Base-by-base conservation (phyloP, 441 rosid genomes). In the Melianthus villosus region DNA sequence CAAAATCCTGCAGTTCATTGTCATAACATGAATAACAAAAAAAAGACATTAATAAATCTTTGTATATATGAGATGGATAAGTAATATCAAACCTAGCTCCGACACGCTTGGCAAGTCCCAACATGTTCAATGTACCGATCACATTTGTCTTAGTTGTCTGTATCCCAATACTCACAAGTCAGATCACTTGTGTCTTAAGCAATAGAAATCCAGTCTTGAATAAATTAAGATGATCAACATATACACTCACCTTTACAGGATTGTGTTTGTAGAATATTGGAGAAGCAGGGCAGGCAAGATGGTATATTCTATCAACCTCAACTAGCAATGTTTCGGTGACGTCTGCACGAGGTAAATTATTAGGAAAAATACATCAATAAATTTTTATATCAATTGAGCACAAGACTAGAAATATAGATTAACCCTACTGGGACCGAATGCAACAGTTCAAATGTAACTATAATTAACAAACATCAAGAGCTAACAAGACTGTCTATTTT, bases 221-320 rank as follows among this genome's bases (percentile, higher is more conserved):
- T 6, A 16, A 25, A 3, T 34, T 18, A 6, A 22, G 14, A 25
- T n/a, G 29, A 25, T 16, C 7, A 43, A 14, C 4, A 27, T 4
- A 38, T 2, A 29, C n/a, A 48, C 26, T 10, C 38, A 79, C 98
- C 96, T 91, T 91, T 34, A 85, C 94, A 32, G 99, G 87, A 48
- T 91, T 91, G 71, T 85, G 57, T 41, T 91, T 85, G 59, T 91
- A 91, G 82, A 91, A 91, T 29, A 91, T 91, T 26, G 96, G 96
- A 54, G 96, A 86, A 56, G 93, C 94, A 35, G 93, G 97, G 51
- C 94, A 82, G 27, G 98, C 96, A 50, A 91, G 81, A 52, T 91
- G 98, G 66, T 91, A 91, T 32, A 91, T 91, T 57, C 63, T 82
- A 56, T 91, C 96, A 34, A 91, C 94, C 65, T 91, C 99, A 9